Base-by-base conservation (phyloP, 1,139 yeast species). In the Kodamaea derodonti region DNA sequence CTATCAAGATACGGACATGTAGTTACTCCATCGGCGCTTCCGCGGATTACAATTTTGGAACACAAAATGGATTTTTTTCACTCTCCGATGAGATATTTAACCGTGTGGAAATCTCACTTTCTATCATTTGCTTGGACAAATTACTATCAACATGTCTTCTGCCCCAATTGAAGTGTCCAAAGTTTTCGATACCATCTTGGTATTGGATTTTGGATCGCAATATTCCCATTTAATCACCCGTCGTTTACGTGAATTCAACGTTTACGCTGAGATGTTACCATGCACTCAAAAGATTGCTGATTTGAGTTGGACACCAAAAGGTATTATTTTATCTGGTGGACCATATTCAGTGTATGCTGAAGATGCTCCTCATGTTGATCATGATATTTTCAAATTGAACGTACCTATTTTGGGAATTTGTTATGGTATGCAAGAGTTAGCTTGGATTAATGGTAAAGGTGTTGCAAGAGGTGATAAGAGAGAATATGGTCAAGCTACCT, bases 371-470 rank as follows among this genome's bases (percentile, higher is more conserved):
- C 99, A 92, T 62, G 98, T 92, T 42, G 98, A 92, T 66, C 94
- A 81, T 47, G 97, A 79, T 41, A 79, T 94, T 45, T 92, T 92
- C 72, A 78, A 90, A 54, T 78, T 92, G 55, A 76, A 78, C 39
- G 97, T 92, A 27, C 99, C 99, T 46, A 84, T 92, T 56, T 73
- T 92, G 51, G 99, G 99, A 55, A 94, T 92, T 61, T 92, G 99
- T 69, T 92, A 92, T 65, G 99, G 99, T 65, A 85, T 92, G 92
- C 99, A 92, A 72, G 98, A 94, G 67, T 72, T 92, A 51, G 98
- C 98, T 36, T 92, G 97, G 97, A 84, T 90, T 57, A 87, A 86
- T 62, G 95, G 96, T 59, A 84, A 85, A 58, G 92, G 94, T 52
- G 98, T 92, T 43, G 87, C 86, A 39, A 84, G 96, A 64, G 96